Evolutionary conservation across 768 basidiomycete genomes (phyloP), one percentile per base, ranked within the genome.

Genomic region (Panaeolus papilionaceus): DNA sequence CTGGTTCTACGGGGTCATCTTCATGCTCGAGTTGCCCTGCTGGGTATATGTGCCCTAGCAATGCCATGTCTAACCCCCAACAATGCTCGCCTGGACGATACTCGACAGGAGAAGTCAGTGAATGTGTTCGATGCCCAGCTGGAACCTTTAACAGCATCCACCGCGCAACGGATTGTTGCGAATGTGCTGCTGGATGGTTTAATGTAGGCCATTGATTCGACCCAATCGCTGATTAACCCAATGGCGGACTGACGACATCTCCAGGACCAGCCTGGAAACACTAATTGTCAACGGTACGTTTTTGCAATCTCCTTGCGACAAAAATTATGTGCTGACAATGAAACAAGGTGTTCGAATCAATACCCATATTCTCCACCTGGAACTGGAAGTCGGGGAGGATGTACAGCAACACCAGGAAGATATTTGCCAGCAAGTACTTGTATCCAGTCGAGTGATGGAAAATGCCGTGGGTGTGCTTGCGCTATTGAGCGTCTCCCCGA

Each of bases 131-230:
- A 47, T 78, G 77, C 63, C 38, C 73, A 11, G 68, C 73, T 10
- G 77, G 76, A 9, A 68, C 67, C 12, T 77, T 77, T 64, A 75
- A 75, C 68, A 72, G 68, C 45, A 69, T 74, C n/a, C 73, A 73
- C 23, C 73, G 70, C 8, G 71, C 76, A 3, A 74, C 74, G 11
- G 65, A 68, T 8, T 76, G 76, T 65, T 78, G 77, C 61, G 23
- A 65, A 18, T 77, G 76, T 61, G 71, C 74, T 18, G 74, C 75
- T 10, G 75, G 75, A 40, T 75, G 72, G 69, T 77, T 71, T 61
- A 75, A 74, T 63, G 77, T 73, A 39, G 40, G 71, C 70, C 20
- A 18, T 47, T 16, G 49, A 51, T 51, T 9, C 49, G 23, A 47
- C 2, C 20, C 2, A 18, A 9, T 47, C 18, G 8, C 8, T 3